Evolutionary conservation across 2,329 filamentous ascomycete genomes (phyloP).

Genomic region (Colletotrichum spinosum): DNA sequence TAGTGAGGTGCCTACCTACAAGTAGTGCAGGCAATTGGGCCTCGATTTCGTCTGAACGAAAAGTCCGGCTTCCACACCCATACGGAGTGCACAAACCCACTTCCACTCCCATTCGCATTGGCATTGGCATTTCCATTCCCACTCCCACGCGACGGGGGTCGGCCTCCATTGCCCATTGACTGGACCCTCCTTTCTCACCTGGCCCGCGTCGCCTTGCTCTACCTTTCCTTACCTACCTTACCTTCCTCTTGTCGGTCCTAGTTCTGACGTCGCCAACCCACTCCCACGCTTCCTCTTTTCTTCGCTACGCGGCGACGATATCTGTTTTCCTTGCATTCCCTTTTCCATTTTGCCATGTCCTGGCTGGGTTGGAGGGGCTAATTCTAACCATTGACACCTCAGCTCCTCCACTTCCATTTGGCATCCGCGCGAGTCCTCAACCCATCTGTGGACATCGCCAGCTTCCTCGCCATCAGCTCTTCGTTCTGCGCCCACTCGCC

Average conservation of each 20-base stretch:
- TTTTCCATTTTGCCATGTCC: slow-evolving; percentile 24
- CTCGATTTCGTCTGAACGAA: no score
- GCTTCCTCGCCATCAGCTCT: no score
- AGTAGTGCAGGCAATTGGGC: no score
- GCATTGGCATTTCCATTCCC: slow-evolving; percentile 8
- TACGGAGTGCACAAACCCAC: no score
- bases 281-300: slow-evolving; percentile 30
- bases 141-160: background rate
- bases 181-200: slow-evolving; percentile 22
- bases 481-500: no score
- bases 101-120: no score
- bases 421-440: no score
- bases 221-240: slow-evolving; percentile 23
- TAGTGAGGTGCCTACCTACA: no score
- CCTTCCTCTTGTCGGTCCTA: background rate
- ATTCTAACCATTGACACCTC: slow-evolving; percentile 17
- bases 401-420: slow-evolving; percentile 2
- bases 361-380: slow-evolving; percentile 6
- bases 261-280: slow-evolving; percentile 13
- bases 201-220: background rate
- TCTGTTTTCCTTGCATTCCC: background rate
- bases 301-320: slow-evolving; percentile 19
- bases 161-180: slow-evolving; percentile 1
- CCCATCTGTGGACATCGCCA: no score
- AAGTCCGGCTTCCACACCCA: no score